Conservation (phyloP, 164 flowering plant genomes). For the Stephania cephalantha region DNA sequence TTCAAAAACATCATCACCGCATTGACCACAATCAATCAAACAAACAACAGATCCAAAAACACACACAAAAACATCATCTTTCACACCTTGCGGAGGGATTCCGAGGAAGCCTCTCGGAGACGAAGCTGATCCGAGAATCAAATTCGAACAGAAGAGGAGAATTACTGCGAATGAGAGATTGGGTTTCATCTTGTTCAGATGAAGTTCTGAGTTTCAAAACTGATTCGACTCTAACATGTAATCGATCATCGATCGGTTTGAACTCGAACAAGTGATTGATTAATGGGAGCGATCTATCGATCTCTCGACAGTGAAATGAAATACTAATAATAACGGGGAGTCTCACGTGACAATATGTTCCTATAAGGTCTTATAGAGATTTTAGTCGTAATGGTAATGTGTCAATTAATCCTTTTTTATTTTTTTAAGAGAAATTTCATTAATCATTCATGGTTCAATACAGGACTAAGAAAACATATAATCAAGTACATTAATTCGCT, state of each 20-base stretch:
- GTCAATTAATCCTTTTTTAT: too few species aligned
- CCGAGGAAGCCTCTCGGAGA: conserved; percentile 35
- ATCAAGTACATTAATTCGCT: too few species aligned
- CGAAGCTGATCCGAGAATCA: conserved; percentile 29
- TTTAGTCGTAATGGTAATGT: too few species aligned
- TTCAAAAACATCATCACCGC: not conserved
- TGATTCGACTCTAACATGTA: not conserved
- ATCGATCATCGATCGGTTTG: not conserved
- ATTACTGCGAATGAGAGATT: not conserved
- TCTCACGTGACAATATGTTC: too few species aligned
- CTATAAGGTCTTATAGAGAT: too few species aligned
- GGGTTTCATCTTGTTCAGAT: not conserved
- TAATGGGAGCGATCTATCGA: too few species aligned
- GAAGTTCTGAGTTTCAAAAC: not conserved
- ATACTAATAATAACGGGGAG: too few species aligned
- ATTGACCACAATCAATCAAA: not conserved
- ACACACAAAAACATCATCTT: not conserved
- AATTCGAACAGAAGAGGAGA: conserved; percentile 10
- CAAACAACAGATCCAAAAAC: not conserved
- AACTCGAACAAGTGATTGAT: too few species aligned
- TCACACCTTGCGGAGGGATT: conserved; percentile 52
- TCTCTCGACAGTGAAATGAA: too few species aligned
- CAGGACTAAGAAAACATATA: too few species aligned
- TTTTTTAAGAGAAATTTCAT: too few species aligned
- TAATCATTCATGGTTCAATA: too few species aligned